These are phyloP conservation scores for Fusarium chaquense DNA, from an alignment of 2,329 filamentous ascomycete genomes.

Conservation along the genomic window DNA sequence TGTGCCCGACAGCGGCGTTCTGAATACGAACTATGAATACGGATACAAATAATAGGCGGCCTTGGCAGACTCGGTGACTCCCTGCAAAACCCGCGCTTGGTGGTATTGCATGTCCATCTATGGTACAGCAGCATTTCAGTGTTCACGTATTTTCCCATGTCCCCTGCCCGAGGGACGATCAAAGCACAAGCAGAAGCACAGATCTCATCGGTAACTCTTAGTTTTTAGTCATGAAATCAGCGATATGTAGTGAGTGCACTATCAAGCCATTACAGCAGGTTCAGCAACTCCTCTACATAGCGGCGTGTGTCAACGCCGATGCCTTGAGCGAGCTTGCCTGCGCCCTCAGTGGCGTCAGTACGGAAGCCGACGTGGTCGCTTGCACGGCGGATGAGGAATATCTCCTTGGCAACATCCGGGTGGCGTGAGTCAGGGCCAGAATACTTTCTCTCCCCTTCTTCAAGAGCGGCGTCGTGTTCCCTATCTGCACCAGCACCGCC, in stretches of 20 bases:
- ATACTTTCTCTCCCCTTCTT: slow-evolving; percentile 27
- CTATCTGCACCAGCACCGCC: slow-evolving; percentile 32
- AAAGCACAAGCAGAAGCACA: slow-evolving; percentile 6
- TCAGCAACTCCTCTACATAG: slow-evolving; percentile 80
- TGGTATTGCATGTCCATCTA: neutral
- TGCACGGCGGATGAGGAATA: slow-evolving; percentile 70
- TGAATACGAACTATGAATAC: slow-evolving; percentile 31
- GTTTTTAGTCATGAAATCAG: slow-evolving; percentile 26
- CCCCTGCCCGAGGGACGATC: slow-evolving; percentile 3
- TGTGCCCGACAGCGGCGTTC: slow-evolving; percentile 4
- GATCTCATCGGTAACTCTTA: slow-evolving; percentile 5
- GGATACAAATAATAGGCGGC: slow-evolving; percentile 20
- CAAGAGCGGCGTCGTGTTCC: slow-evolving; percentile 7
- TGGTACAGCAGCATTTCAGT: slow-evolving; percentile 2
- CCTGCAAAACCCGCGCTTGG: slow-evolving; percentile 1
- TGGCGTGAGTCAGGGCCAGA: slow-evolving; percentile 21
- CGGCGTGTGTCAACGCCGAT: slow-evolving; percentile 81
- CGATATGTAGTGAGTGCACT: slow-evolving; percentile 5
- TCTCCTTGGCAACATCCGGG: slow-evolving; percentile 63
- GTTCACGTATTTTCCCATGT: neutral
- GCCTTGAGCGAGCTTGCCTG: slow-evolving; percentile 73
- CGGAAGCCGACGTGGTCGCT: slow-evolving; percentile 64
- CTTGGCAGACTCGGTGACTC: slow-evolving; percentile 8
- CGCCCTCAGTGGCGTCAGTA: slow-evolving; percentile 62
- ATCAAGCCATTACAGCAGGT: slow-evolving; percentile 56